Conservation (phyloP, 2,329 filamentous ascomycete species). For the Penicillium sp. region DNA sequence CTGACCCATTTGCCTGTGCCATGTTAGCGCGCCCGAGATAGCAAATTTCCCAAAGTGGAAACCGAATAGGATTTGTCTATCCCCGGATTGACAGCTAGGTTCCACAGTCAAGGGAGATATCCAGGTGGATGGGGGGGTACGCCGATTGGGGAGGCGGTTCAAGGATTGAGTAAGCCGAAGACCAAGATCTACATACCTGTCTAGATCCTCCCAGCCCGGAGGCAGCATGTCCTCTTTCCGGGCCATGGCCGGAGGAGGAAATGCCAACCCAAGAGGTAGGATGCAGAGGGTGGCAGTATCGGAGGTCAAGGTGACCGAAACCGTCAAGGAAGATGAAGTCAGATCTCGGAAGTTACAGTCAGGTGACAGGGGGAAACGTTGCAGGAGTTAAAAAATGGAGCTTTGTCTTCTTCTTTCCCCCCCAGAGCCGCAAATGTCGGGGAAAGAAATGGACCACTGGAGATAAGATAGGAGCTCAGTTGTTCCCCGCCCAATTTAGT, state of each 20-base stretch:
- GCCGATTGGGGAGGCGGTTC: background rate
- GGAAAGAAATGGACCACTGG: conserved; percentile 6
- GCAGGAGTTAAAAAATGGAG: conserved; percentile 7
- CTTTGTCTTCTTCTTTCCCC: background rate
- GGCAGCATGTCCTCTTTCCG: conserved; percentile 43
- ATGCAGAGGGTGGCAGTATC: conserved; percentile 6
- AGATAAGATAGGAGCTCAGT: conserved; percentile 8
- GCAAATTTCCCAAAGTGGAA: conserved; percentile 64
- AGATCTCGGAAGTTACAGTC: background rate
- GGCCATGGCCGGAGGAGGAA: conserved; percentile 40
- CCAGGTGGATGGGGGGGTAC: background rate
- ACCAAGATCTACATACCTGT: conserved; percentile 35
- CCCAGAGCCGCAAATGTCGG: conserved; percentile 13
- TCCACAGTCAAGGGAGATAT: conserved; percentile 16
- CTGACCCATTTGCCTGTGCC: conserved; percentile 56
- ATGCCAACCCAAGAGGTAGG: conserved; percentile 23
- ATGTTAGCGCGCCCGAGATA: conserved; percentile 34
- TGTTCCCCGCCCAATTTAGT: background rate
- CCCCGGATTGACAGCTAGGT: conserved; percentile 5
- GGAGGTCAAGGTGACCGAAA: conserved; percentile 3
- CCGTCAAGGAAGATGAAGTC: conserved; percentile 8
- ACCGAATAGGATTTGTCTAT: conserved; percentile 56
- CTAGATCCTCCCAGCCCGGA: conserved; percentile 42
- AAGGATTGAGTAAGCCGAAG: conserved; percentile 5
- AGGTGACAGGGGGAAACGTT: conserved; percentile 11